phyloP scores from a whole-genome alignment of 495 filamentous ascomycete genomes.

The Aspergillus heteromorphus region DNA sequence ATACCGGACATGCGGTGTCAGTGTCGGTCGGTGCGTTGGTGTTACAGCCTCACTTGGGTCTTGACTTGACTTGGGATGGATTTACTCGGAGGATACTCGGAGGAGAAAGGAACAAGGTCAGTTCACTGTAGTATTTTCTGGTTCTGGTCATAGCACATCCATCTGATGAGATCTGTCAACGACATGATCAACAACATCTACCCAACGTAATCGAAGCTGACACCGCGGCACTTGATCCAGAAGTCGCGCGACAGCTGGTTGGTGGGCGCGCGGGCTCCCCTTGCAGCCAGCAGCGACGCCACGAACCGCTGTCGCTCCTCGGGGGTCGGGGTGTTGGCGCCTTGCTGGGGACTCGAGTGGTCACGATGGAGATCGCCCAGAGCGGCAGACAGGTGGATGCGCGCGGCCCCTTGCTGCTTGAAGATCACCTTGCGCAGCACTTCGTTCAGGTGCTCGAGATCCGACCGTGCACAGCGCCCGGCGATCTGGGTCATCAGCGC shows the following conservation, averaged over 20 bases:
- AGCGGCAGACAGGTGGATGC: constrained; percentile 52
- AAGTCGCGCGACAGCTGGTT: constrained; percentile 59
- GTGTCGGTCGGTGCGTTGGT: not conserved
- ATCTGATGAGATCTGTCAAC: too few species aligned
- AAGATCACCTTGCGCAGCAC: constrained; percentile 72
- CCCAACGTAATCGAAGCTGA: constrained; percentile 57
- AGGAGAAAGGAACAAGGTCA: too few species aligned
- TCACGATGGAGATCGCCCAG: constrained; percentile 54
- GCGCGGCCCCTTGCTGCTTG: constrained; percentile 58
- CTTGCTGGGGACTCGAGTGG: constrained; percentile 31
- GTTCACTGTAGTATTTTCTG: not conserved
- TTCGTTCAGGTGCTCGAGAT: constrained; percentile 69
- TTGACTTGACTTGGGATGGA: not conserved
- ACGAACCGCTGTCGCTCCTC: constrained; percentile 35
- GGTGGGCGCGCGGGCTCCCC: constrained; percentile 52
- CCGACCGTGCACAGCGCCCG: constrained; percentile 69
- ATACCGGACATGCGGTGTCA: too few species aligned
- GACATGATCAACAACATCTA: constrained; percentile 13
- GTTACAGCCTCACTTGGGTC: constrained; percentile 11
- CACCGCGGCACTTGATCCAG: constrained; percentile 65
- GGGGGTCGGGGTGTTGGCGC: constrained; percentile 14
- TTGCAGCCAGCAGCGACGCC: constrained; percentile 43
- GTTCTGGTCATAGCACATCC: not conserved
- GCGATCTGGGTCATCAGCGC: constrained; percentile 63
- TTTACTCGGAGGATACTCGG: not conserved